Conservation (phyloP, 495 filamentous ascomycete genomes). For the Penicillium dipodomyicola region DNA sequence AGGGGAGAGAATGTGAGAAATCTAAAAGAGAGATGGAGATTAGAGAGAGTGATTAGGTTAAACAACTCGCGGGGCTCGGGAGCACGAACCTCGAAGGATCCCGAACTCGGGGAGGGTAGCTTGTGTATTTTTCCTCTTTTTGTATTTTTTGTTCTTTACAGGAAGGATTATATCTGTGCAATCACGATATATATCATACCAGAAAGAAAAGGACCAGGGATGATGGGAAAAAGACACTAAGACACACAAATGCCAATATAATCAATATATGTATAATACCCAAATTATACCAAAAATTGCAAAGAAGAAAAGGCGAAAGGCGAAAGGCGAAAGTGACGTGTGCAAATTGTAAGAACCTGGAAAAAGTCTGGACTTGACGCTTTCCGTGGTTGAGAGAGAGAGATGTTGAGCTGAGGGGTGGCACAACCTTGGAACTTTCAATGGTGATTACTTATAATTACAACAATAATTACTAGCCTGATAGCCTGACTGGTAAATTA, state of each 20-base stretch:
- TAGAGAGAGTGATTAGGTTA: slow-evolving; percentile 19
- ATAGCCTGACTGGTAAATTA: not conserved
- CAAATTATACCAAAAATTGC: slow-evolving; percentile 7
- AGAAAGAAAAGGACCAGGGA: not conserved
- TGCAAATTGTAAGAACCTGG: slow-evolving; percentile 16
- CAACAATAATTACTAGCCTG: not conserved
- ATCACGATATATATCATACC: not conserved
- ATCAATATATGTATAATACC: not conserved
- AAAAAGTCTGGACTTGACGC: slow-evolving; percentile 4
- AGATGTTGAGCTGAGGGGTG: not conserved
- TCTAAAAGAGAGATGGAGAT: slow-evolving; percentile 9
- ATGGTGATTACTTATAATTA: not conserved
- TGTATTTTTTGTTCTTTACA: not conserved
- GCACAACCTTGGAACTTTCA: not conserved
- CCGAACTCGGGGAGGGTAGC: not conserved
- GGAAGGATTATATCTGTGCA: not conserved
- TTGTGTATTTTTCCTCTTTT: not conserved
- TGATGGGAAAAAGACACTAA: not conserved
- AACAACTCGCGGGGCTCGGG: slow-evolving; percentile 21
- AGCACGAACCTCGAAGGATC: slow-evolving; percentile 18
- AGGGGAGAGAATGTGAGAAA: slow-evolving; percentile 33
- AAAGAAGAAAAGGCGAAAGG: too few species aligned
- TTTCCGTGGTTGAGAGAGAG: slow-evolving; percentile 12
- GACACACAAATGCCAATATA: slow-evolving; percentile 1
- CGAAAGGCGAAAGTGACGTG: slow-evolving; percentile 27